Evolutionary conservation across 805 yeast species (phyloP).

Genomic region (Cyberlindnera saturnus): DNA sequence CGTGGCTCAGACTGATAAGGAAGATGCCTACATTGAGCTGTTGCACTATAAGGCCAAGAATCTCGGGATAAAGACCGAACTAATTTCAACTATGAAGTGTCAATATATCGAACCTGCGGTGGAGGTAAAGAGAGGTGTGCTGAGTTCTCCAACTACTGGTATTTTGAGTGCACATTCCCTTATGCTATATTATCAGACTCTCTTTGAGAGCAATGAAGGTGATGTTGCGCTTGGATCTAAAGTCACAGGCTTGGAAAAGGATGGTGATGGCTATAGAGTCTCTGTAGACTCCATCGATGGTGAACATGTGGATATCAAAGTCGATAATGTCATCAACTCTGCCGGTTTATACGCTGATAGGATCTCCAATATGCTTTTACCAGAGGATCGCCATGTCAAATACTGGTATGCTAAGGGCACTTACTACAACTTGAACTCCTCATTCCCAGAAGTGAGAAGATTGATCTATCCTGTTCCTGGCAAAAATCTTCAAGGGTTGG

Average conservation of each 20-base stretch:
- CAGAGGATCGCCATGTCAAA: slow-evolving; percentile 48
- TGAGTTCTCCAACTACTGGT: slow-evolving; percentile 79
- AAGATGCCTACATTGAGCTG: slow-evolving; percentile 50
- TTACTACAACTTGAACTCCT: slow-evolving; percentile 54
- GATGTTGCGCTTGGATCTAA: slow-evolving; percentile 59
- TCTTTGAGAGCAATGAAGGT: slow-evolving; percentile 53
- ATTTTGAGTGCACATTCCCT: slow-evolving; percentile 77
- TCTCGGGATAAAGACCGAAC: slow-evolving; percentile 54
- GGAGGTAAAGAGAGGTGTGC: slow-evolving; percentile 50
- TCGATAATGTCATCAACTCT: slow-evolving; percentile 61
- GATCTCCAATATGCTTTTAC: slow-evolving; percentile 66
- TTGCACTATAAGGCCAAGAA: slow-evolving; percentile 43
- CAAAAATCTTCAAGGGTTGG: slow-evolving; percentile 66
- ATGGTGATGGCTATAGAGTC: slow-evolving; percentile 25
- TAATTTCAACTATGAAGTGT: slow-evolving; percentile 42
- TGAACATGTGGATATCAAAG: slow-evolving; percentile 35
- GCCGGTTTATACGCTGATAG: slow-evolving; percentile 76
- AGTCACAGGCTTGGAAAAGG: slow-evolving; percentile 36
- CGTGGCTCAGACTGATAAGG: slow-evolving; percentile 70
- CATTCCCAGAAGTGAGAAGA: slow-evolving; percentile 44
- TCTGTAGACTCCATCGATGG: slow-evolving; percentile 26
- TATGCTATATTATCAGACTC: slow-evolving; percentile 51
- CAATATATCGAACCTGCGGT: slow-evolving; percentile 58
- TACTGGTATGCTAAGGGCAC: slow-evolving; percentile 81
- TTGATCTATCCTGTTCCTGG: slow-evolving; percentile 77